Evolutionary conservation across 192 early-diverging fungal species (phyloP).

Genomic region (Coemansia sp.): DNA sequence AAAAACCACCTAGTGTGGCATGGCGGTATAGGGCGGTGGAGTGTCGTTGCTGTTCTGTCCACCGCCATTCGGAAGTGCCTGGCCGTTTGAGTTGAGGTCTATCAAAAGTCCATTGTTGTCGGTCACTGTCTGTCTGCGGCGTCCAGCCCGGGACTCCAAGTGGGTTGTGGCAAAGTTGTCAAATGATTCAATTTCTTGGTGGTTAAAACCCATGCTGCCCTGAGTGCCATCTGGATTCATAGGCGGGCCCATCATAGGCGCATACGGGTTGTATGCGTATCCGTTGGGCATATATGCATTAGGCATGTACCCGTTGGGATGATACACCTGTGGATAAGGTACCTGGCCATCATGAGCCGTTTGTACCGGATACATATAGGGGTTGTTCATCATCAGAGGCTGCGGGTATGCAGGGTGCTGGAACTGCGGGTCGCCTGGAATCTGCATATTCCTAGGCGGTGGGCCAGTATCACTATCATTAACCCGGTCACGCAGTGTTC

Average conservation of each 20-base stretch:
- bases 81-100: not conserved
- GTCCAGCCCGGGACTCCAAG: not conserved
- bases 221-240: not conserved
- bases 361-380: not conserved
- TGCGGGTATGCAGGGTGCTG: not conserved
- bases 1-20: no score
- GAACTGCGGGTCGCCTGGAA: not conserved
- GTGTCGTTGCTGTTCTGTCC: no score
- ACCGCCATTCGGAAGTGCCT: not conserved
- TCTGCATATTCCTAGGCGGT: not conserved
- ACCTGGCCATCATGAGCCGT: no score
- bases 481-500: not conserved
- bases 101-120: not conserved
- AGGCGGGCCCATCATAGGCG: not conserved
- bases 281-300: not conserved
- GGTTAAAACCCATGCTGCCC: no score
- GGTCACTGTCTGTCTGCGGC: not conserved
- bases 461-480: not conserved
- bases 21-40: no score
- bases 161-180: not conserved
- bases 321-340: no score
- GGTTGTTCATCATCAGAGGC: no score
- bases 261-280: no score
- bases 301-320: not conserved
- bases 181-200: not conserved